Evolutionary conservation across 768 basidiomycete genomes (phyloP).

Genomic region (Crucibulum laeve): DNA sequence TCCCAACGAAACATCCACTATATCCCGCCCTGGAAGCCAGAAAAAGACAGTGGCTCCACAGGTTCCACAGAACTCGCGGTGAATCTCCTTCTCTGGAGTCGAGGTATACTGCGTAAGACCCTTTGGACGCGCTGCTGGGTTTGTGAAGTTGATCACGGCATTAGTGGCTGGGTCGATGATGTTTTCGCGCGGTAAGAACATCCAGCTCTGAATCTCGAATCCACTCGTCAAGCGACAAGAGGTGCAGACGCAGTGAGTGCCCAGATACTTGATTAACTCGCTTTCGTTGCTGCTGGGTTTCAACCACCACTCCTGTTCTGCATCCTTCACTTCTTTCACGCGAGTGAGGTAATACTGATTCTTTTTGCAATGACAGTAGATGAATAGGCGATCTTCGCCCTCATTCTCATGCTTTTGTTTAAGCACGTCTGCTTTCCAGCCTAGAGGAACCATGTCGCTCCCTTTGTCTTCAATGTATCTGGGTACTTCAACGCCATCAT

Average conservation of each 20-base stretch:
- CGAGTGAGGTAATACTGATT: constrained; percentile 7
- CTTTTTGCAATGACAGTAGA: background rate
- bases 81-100: no score
- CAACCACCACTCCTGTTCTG: background rate
- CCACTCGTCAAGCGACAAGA: constrained; percentile 19
- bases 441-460: constrained; percentile 14
- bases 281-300: background rate
- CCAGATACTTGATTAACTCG: constrained; percentile 12
- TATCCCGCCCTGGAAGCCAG: no score
- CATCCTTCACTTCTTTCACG: constrained; percentile 9
- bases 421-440: constrained; percentile 13
- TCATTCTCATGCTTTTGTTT: background rate
- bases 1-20: no score
- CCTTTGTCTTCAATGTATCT: constrained; percentile 11
- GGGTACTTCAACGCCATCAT: constrained; percentile 14
- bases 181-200: constrained; percentile 15
- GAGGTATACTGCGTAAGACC: no score
- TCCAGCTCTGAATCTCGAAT: constrained; percentile 20
- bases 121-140: no score
- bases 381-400: background rate
- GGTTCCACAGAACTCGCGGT: no score
- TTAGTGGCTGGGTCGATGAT: constrained; percentile 11
- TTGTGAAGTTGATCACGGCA: no score
- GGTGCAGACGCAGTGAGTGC: constrained; percentile 21
- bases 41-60: no score